Percentiles rank a stretch among this genome's conserved stretches.
Conservation (phyloP, 257 asterid species). For the Solanum stenotomum region DNA sequence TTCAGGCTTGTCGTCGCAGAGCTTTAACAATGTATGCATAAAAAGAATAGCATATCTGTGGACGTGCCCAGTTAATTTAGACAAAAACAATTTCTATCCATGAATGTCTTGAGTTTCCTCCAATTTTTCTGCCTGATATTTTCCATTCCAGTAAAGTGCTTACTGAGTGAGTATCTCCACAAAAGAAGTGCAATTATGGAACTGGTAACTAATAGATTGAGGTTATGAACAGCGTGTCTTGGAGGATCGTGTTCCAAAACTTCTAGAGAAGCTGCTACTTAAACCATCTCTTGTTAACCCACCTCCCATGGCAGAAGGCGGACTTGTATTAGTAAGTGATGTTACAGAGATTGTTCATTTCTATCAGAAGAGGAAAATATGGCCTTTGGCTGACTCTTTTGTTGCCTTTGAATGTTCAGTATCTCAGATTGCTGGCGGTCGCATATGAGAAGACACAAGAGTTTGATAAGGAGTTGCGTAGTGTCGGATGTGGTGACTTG, state of each 20-base stretch:
- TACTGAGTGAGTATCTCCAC: not conserved
- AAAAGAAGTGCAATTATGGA: not conserved
- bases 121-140: not conserved
- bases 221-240: slow-evolving; percentile 62
- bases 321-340: slow-evolving; percentile 71
- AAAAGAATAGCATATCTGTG: not conserved
- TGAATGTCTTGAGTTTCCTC: not conserved
- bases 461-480: slow-evolving; percentile 72
- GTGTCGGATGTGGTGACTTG: slow-evolving; percentile 97
- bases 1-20: not conserved
- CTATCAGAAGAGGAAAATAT: slow-evolving; percentile 1
- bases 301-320: slow-evolving; percentile 96
- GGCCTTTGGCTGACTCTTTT: slow-evolving; percentile 9
- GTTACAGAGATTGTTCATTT: not conserved
- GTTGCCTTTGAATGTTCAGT: slow-evolving; percentile 32
- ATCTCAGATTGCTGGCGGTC: slow-evolving; percentile 87
- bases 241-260: slow-evolving; percentile 93
- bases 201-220: not conserved
- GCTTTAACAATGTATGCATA: not conserved
- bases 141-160: not conserved
- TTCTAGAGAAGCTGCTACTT: slow-evolving; percentile 83
- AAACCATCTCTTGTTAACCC: slow-evolving; percentile 83
- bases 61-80: not conserved
- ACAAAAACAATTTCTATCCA: not conserved
- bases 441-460: slow-evolving; percentile 93